These are phyloP conservation scores for Trichoderma citrinoviride DNA, from an alignment of 2,329 filamentous ascomycete genomes.

Conservation along the genomic window DNA sequence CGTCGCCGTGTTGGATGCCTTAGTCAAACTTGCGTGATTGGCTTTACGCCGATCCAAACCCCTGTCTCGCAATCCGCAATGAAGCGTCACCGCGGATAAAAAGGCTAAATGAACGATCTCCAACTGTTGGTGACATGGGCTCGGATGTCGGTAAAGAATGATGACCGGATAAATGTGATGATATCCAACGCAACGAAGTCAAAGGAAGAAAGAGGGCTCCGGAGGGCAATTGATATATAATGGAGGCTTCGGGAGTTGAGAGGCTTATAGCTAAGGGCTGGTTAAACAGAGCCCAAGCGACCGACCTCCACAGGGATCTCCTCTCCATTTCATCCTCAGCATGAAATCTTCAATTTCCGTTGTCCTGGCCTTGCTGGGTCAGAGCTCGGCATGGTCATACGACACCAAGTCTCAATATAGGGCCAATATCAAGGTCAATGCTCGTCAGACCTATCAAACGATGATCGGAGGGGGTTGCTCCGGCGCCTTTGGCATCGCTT, in stretches of 20 bases:
- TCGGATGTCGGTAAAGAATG: neutral
- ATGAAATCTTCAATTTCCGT: neutral
- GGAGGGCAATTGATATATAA: neutral
- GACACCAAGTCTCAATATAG: neutral
- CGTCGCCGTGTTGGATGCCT: neutral
- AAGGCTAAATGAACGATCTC: conserved; percentile 4
- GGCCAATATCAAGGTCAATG: conserved; percentile 7
- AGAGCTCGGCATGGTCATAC: conserved; percentile 8
- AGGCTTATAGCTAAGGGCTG: neutral
- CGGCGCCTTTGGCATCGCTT: conserved; percentile 9
- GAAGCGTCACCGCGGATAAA: conserved; percentile 7
- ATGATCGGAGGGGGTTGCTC: conserved; percentile 16
- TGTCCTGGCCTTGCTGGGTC: neutral
- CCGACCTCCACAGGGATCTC: too few relatives aligned
- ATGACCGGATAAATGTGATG: conserved; percentile 9
- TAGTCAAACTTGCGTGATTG: neutral
- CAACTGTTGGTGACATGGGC: neutral
- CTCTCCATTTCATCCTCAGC: neutral
- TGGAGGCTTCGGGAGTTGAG: neutral
- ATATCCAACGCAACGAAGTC: neutral
- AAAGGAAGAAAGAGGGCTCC: neutral
- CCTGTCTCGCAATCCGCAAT: conserved; percentile 2
- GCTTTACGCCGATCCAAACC: neutral
- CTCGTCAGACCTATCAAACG: conserved; percentile 5
- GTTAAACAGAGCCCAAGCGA: neutral